phyloP scores from a whole-genome alignment of 192 early-diverging fungal species.

The Phycomyces blakesleeanus region DNA sequence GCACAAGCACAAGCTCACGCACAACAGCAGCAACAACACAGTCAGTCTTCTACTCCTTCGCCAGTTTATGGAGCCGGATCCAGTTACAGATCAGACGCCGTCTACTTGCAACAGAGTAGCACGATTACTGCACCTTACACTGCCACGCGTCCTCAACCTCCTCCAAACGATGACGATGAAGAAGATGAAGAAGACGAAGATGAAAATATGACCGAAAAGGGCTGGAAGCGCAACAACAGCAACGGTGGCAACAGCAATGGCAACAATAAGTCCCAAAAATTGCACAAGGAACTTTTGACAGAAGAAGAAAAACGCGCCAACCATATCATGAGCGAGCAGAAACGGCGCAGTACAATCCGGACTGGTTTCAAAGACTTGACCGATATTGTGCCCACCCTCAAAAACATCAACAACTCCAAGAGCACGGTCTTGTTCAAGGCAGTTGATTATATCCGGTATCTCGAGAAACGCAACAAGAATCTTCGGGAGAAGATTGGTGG shows the following conservation, averaged over 20 bases:
- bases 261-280: conserved; percentile 20
- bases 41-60: too few relatives aligned
- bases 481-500: conserved; percentile 20
- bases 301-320: conserved; percentile 72
- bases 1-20: neutral
- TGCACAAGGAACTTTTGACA: conserved; percentile 65
- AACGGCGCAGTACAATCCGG: conserved; percentile 68
- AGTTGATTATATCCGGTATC: conserved; percentile 58
- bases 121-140: conserved; percentile 9
- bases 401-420: conserved; percentile 63
- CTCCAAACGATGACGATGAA: too few relatives aligned
- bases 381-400: conserved; percentile 81
- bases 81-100: neutral
- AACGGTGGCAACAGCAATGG: neutral
- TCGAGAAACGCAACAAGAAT: conserved; percentile 52
- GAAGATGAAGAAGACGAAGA: too few relatives aligned
- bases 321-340: conserved; percentile 73
- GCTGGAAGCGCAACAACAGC: neutral
- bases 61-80: too few relatives aligned
- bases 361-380: conserved; percentile 87
- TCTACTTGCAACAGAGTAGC: conserved; percentile 14
- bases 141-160: too few relatives aligned
- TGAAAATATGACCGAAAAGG: too few relatives aligned
- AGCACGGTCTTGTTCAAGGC: conserved; percentile 65
- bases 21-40: too few relatives aligned